Evolutionary conservation across 2,329 filamentous ascomycete species (phyloP).

Genomic region (Colletotrichum trifolii): DNA sequence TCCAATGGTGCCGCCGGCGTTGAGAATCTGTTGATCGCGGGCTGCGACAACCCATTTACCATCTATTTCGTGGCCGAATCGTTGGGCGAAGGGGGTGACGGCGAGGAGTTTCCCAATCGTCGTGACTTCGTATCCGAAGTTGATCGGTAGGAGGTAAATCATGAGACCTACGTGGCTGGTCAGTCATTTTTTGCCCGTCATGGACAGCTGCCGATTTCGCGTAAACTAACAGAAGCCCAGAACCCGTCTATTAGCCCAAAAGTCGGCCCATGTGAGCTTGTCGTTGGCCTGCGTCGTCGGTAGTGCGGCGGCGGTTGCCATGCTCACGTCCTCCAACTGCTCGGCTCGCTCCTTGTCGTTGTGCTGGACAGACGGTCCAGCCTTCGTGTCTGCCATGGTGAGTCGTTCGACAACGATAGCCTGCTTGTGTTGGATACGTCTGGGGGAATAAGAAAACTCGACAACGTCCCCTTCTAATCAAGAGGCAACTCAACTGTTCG

Average conservation of each 20-base stretch:
- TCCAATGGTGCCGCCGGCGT: constrained; percentile 44
- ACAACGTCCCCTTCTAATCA: not conserved
- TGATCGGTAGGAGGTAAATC: constrained; percentile 32
- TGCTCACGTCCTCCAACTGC: constrained; percentile 10
- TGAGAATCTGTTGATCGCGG: constrained; percentile 45
- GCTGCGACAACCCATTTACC: constrained; percentile 40
- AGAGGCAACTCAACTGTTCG: too few relatives aligned
- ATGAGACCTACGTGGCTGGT: constrained; percentile 13
- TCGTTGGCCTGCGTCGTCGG: constrained; percentile 16
- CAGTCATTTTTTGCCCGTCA: too few relatives aligned
- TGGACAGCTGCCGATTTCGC: not conserved
- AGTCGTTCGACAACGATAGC: not conserved
- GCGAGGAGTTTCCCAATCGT: constrained; percentile 46
- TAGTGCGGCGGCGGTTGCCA: constrained; percentile 11
- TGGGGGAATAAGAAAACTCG: not conserved
- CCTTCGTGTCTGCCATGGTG: constrained; percentile 18
- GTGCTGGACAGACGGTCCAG: constrained; percentile 4
- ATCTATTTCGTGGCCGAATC: constrained; percentile 40
- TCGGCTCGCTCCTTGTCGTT: constrained; percentile 19
- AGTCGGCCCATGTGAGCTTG: constrained; percentile 18
- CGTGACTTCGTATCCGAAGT: constrained; percentile 43
- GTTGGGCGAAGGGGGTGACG: constrained; percentile 41
- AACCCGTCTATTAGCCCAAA: constrained; percentile 29
- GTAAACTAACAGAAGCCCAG: constrained; percentile 30
- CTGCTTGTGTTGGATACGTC: not conserved